Percentiles rank a stretch among this genome's conserved stretches.
phyloP scores from a whole-genome alignment of 495 filamentous ascomycete species.

The Penicillium coprophilum region DNA sequence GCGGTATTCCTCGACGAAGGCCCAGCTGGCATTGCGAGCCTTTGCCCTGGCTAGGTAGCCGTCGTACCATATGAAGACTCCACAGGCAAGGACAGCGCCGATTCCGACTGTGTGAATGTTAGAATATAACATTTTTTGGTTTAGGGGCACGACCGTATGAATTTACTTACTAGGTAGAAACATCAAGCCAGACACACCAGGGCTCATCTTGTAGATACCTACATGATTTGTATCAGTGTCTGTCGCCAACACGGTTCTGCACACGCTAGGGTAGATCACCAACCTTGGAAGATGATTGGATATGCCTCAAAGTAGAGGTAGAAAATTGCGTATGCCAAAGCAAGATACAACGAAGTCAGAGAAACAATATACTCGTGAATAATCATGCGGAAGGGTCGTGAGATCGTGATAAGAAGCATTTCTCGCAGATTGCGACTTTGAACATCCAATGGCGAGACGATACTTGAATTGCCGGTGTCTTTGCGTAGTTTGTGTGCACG shows the following conservation, averaged over 20 bases:
- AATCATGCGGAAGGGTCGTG: conserved; percentile 48
- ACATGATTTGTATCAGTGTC: background rate
- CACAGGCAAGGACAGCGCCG: conserved; percentile 33
- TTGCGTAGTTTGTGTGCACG: conserved; percentile 66
- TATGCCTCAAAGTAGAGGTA: conserved; percentile 73
- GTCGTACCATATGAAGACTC: conserved; percentile 43
- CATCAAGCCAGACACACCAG: conserved; percentile 35
- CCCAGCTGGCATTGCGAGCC: conserved; percentile 36
- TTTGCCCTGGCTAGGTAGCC: conserved; percentile 37
- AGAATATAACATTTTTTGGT: background rate
- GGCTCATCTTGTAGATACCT: conserved; percentile 40
- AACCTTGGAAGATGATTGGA: conserved; percentile 62
- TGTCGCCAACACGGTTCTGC: background rate
- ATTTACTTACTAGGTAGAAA: conserved; percentile 37
- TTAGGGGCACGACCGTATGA: background rate
- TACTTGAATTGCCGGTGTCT: conserved; percentile 55
- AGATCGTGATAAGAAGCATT: conserved; percentile 45
- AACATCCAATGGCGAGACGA: conserved; percentile 48
- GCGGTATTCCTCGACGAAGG: conserved; percentile 40
- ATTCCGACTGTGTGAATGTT: conserved; percentile 27
- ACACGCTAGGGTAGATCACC: background rate
- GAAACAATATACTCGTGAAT: conserved; percentile 61
- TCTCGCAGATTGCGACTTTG: conserved; percentile 46
- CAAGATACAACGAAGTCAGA: conserved; percentile 65
- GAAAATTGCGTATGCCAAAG: conserved; percentile 70